phyloP scores from a whole-genome alignment of 2,329 filamentous ascomycete genomes.

The Acrodontium crateriforme region DNA sequence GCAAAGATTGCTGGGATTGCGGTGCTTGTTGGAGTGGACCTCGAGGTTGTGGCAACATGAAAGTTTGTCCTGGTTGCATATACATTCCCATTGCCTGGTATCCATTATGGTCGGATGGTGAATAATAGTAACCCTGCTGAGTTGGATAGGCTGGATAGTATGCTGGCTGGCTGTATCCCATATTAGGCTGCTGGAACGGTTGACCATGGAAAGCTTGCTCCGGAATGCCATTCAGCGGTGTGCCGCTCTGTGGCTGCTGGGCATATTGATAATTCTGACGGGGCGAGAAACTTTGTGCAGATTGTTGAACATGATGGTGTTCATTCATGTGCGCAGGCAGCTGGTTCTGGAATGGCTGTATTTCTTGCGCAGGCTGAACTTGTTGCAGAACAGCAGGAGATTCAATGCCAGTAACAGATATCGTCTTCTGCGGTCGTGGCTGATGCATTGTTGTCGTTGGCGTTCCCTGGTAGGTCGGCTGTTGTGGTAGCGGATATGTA shows the following conservation, averaged over 20 bases:
- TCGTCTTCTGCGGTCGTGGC: conserved; percentile 82
- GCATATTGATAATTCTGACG: conserved; percentile 43
- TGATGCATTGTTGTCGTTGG: conserved; percentile 72
- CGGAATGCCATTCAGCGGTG: conserved; percentile 80
- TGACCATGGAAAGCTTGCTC: conserved; percentile 84
- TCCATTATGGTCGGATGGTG: conserved; percentile 33
- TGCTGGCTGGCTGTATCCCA: conserved; percentile 43
- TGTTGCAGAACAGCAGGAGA: conserved; percentile 55
- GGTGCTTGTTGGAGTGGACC: conserved; percentile 19
- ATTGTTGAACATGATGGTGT: conserved; percentile 35
- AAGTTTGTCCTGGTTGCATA: conserved; percentile 15
- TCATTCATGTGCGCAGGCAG: conserved; percentile 62
- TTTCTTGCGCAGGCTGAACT: conserved; percentile 36
- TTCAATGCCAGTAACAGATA: conserved; percentile 87
- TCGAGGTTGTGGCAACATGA: conserved; percentile 21
- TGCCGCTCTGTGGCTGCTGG: conserved; percentile 58
- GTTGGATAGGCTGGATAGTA: conserved; percentile 43
- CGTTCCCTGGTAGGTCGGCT: conserved; percentile 46
- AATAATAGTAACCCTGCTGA: conserved; percentile 49
- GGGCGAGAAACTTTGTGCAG: conserved; percentile 37
- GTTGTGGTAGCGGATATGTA: conserved; percentile 39
- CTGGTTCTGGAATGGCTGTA: conserved; percentile 88
- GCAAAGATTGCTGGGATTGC: conserved; percentile 2
- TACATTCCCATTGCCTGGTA: conserved; percentile 20
- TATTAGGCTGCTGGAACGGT: conserved; percentile 60